phyloP scores from a whole-genome alignment of 2,329 filamentous ascomycete genomes.

The Whalleya microplaca region DNA sequence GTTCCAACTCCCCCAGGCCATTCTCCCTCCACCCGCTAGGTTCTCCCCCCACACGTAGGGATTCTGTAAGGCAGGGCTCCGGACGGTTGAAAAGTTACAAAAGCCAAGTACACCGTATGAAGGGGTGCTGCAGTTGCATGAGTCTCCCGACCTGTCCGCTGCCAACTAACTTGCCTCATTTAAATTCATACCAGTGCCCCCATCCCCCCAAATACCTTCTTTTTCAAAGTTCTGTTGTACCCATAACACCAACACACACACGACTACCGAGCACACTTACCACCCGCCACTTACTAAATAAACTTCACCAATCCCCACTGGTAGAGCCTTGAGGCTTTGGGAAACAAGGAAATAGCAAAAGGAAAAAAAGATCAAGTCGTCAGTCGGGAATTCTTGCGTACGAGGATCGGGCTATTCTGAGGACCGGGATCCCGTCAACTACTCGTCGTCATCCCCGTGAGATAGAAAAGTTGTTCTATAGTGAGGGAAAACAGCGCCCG shows the following conservation, averaged over 20 bases:
- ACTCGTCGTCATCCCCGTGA: slow-evolving; percentile 1
- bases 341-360: slow-evolving; percentile 1
- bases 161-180: slow-evolving; percentile 32
- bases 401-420: slow-evolving; percentile 11
- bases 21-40: slow-evolving; percentile 22
- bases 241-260: slow-evolving; percentile 20
- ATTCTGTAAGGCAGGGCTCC: slow-evolving; percentile 31
- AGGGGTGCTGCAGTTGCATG: background rate
- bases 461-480: slow-evolving; percentile 16
- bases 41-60: slow-evolving; percentile 34
- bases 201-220: slow-evolving; percentile 37
- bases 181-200: slow-evolving; percentile 41
- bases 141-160: slow-evolving; percentile 33
- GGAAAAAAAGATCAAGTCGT: background rate
- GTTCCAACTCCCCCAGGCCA: slow-evolving; percentile 33
- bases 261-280: slow-evolving; percentile 11
- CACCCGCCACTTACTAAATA: slow-evolving; percentile 8
- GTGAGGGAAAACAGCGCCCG: slow-evolving; percentile 31
- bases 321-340: too few relatives aligned
- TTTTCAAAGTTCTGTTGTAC: slow-evolving; percentile 36
- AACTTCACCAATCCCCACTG: background rate
- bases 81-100: slow-evolving; percentile 31
- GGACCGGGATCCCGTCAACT: slow-evolving; percentile 8
- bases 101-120: slow-evolving; percentile 6
- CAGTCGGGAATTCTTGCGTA: background rate